Conservation (phyloP, 2,329 filamentous ascomycete genomes). For the Pseudogymnoascus sp. region DNA sequence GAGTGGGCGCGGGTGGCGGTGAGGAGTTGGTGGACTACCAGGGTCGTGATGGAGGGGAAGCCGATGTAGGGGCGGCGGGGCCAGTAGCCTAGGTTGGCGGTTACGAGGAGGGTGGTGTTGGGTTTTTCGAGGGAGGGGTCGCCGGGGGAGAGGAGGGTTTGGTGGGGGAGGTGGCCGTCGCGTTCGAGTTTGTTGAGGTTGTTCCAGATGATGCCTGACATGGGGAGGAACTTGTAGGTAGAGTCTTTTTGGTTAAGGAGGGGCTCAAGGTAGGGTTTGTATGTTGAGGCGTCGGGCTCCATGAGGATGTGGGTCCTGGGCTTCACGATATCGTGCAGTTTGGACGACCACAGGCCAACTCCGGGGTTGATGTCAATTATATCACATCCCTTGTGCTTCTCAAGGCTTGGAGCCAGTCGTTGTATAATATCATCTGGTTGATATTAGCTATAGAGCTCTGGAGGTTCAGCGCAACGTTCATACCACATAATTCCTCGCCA, state of each 20-base stretch:
- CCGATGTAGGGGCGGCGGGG: constrained; percentile 40
- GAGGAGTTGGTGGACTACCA: constrained; percentile 55
- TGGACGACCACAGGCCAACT: constrained; percentile 65
- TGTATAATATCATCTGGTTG: constrained; percentile 54
- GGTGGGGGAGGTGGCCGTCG: constrained; percentile 44
- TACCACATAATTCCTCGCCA: constrained; percentile 42
- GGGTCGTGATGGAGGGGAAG: constrained; percentile 47
- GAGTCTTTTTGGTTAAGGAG: constrained; percentile 42
- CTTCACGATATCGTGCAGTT: constrained; percentile 63
- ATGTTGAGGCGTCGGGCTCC: constrained; percentile 54
- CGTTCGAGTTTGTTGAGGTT: constrained; percentile 48
- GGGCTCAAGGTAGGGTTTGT: constrained; percentile 50
- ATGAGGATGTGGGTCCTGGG: constrained; percentile 78
- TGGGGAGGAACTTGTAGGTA: constrained; percentile 40
- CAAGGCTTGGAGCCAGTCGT: constrained; percentile 60
- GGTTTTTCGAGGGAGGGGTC: constrained; percentile 34
- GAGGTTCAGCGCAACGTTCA: neutral
- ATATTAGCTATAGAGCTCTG: constrained; percentile 30
- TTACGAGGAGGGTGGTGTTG: constrained; percentile 67
- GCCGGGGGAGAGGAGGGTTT: constrained; percentile 32
- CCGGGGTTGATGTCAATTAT: constrained; percentile 84
- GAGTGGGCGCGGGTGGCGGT: constrained; percentile 46
- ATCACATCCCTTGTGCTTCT: constrained; percentile 67
- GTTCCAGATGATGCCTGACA: constrained; percentile 50
- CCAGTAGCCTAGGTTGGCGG: constrained; percentile 54